Percentiles rank a stretch among this genome's conserved stretches.
phyloP scores from a whole-genome alignment of 176 grass and related monocot genomes.

The Rhipidocladum racemiflorum region DNA sequence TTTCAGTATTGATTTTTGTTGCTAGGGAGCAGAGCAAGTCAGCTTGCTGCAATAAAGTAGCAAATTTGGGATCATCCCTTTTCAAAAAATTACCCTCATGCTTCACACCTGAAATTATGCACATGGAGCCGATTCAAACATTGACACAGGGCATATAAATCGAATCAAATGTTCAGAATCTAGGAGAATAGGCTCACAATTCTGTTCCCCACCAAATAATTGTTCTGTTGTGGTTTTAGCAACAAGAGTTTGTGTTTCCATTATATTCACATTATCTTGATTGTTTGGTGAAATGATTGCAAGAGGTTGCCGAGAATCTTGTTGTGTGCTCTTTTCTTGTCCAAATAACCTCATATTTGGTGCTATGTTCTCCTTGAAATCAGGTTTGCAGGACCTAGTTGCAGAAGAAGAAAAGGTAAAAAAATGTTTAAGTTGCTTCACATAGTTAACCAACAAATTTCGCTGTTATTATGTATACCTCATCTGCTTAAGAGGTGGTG shows the following conservation, averaged over 20 bases:
- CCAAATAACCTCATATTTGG: slow-evolving; percentile 36
- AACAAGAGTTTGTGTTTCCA: slow-evolving; percentile 28
- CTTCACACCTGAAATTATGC: slow-evolving; percentile 52
- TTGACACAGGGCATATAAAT: neutral
- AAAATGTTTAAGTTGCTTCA: neutral
- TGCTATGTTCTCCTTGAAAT: slow-evolving; percentile 50
- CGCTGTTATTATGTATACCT: slow-evolving; percentile 44
- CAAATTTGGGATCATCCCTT: slow-evolving; percentile 82
- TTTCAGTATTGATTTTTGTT: slow-evolving; percentile 71
- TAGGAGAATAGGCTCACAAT: slow-evolving; percentile 15
- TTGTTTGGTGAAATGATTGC: slow-evolving; percentile 46
- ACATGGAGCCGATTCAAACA: slow-evolving; percentile 18
- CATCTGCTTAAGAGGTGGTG: slow-evolving; percentile 53
- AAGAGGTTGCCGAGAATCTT: slow-evolving; percentile 61
- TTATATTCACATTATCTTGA: slow-evolving; percentile 22
- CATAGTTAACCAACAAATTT: neutral
- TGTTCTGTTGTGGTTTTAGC: slow-evolving; percentile 20
- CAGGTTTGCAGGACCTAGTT: slow-evolving; percentile 46
- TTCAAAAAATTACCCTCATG: slow-evolving; percentile 58
- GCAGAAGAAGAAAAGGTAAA: neutral
- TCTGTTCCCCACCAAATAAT: slow-evolving; percentile 15
- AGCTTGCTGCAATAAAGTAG: slow-evolving; percentile 76
- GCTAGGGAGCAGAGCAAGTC: slow-evolving; percentile 85
- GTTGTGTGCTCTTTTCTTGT: slow-evolving; percentile 25
- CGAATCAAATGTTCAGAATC: slow-evolving; percentile 13